phyloP scores from a whole-genome alignment of 176 grass and related monocot species.

The Coix lacrymajobi region DNA sequence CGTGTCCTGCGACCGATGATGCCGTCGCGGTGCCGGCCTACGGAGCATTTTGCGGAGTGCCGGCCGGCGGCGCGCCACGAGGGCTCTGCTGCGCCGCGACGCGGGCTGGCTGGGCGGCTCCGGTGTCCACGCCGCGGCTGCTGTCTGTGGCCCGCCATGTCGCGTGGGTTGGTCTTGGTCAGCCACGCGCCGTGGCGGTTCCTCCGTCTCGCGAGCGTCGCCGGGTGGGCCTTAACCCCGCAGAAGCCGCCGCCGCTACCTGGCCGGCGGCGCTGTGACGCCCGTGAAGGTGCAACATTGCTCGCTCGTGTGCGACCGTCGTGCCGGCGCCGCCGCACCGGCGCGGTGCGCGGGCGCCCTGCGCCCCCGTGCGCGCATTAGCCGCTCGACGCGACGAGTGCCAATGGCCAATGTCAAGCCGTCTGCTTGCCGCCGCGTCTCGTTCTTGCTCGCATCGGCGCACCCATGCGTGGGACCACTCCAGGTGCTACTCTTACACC shows the following conservation, averaged over 20 bases:
- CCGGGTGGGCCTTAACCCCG: not conserved
- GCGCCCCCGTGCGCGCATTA: not conserved
- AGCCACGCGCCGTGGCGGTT: not conserved
- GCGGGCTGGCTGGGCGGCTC: not conserved
- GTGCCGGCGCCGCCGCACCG: not conserved
- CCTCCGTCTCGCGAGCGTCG: not conserved
- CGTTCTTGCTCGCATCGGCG: not conserved
- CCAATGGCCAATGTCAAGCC: not conserved
- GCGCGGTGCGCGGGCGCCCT: not conserved
- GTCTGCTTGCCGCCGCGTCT: not conserved
- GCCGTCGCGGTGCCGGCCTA: not conserved
- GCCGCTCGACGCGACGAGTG: not conserved
- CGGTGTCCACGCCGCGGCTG: not conserved
- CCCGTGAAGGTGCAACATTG: not conserved
- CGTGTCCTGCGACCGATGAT: not conserved
- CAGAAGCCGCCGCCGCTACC: not conserved
- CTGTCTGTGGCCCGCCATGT: not conserved
- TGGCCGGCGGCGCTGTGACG: not conserved
- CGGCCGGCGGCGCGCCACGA: not conserved
- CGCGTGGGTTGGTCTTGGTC: not conserved
- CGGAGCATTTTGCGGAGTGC: too few relatives aligned
- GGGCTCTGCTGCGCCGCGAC: not conserved
- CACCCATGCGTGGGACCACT: not conserved
- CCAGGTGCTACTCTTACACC: not conserved
- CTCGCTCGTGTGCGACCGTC: not conserved